Base-by-base conservation (phyloP, 2,329 filamentous ascomycete species). In the Calonectria pseudoreteaudii region DNA sequence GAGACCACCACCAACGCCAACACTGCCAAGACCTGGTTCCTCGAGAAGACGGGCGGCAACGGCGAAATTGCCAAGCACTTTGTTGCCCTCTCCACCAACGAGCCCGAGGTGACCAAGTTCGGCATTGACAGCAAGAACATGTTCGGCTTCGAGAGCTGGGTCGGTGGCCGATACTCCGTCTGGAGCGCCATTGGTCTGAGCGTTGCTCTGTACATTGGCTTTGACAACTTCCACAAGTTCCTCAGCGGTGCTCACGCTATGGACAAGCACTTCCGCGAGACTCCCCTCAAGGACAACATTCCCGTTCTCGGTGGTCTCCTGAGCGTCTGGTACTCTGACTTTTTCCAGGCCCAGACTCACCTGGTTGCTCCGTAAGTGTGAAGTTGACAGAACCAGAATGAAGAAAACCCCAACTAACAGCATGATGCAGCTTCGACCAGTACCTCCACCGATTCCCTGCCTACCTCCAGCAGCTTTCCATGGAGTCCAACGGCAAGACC, bases 91-190 rank as follows among this genome's bases (percentile, higher is more conserved):
- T 98, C 97, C 65, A 99, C 97, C 85, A 99, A 99, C 87, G 94
- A 96, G 87, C 85, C 89, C 68, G 96, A 98, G 88, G 97, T 99
- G 75, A 95, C 94, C 87, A 98, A 98, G 90, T 99, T 99, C 82
- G 97, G 97, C 78, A 99, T 99, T 82, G 96, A 98, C 88, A 93
- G 93, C 87, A 96, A 96, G 91, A 99, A 98, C 91, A 99, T 99
- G 97, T 99, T 99, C 83, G 96, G 95, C 81, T 99, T 99, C 85
- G 96, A 96, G 87, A 97, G 94, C 87, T 99, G 97, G 97, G 96
- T 98, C 67, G 97, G 97, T 85, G 97, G 97, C 72, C 94, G 97
- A 74, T 99, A 99, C 91, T 98, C 95, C 74, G 97, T 99, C 79
- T 99, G 97, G 97, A 98, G 95, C 80, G 97, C 97, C 85, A 99